phyloP scores from a whole-genome alignment of 352 stramenopile species.

The Phytophthora capsici region DNA sequence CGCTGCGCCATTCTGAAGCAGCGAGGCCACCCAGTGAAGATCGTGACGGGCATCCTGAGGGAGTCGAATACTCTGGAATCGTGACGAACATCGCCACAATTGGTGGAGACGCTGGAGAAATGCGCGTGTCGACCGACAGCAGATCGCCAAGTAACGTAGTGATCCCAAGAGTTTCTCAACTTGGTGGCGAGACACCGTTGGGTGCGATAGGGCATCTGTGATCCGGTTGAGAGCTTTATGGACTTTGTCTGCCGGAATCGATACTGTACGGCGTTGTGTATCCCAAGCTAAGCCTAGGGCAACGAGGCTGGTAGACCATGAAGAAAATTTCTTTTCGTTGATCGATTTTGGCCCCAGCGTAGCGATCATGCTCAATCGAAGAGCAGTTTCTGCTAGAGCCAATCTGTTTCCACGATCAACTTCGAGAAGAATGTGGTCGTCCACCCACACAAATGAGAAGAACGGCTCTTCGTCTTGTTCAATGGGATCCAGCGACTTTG shows the following conservation, averaged over 20 bases:
- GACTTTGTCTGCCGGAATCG: slow-evolving; percentile 23
- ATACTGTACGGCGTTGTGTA: not conserved
- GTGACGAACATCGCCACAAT: not conserved
- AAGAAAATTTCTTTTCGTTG: slow-evolving; percentile 38
- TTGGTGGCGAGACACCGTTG: not conserved
- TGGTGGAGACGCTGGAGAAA: slow-evolving; percentile 24
- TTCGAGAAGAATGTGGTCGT: slow-evolving; percentile 39
- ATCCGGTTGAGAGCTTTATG: slow-evolving; percentile 13
- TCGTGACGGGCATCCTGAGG: not conserved
- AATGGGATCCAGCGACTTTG: not conserved
- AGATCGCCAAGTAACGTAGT: slow-evolving; percentile 30
- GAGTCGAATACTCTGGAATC: not conserved
- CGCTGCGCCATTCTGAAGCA: not conserved
- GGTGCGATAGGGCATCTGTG: not conserved
- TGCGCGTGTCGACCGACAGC: slow-evolving; percentile 13
- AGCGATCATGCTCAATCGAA: slow-evolving; percentile 3
- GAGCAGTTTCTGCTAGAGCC: not conserved
- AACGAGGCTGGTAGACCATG: slow-evolving; percentile 7
- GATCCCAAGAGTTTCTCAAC: slow-evolving; percentile 31
- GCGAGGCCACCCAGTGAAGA: slow-evolving; percentile 5
- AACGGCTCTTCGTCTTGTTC: slow-evolving; percentile 6
- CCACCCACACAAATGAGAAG: slow-evolving; percentile 39
- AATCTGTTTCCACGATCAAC: not conserved
- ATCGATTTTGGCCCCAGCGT: slow-evolving; percentile 23
- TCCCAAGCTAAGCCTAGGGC: slow-evolving; percentile 22